A percentile compares a stretch with the other conserved stretches of the same genome.
Evolutionary conservation across 345 rosid genomes (phyloP).

Genomic region (Psidium friedrichsthalianum): DNA sequence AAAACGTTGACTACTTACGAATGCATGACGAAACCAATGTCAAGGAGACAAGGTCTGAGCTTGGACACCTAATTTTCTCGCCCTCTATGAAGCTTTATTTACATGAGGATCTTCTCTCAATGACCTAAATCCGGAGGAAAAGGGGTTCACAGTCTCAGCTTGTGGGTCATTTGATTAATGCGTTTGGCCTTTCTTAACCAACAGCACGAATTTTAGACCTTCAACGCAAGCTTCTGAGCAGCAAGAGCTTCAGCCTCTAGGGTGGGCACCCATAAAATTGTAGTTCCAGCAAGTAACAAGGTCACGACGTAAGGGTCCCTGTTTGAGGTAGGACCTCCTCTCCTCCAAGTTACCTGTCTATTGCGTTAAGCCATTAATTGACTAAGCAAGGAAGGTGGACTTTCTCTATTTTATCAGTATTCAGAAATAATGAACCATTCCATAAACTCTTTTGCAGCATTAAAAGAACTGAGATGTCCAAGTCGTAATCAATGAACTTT

Average conservation of each 20-base stretch:
- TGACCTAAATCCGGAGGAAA: too few relatives aligned
- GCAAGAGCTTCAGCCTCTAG: slow-evolving; percentile 83
- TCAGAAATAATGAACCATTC: background rate
- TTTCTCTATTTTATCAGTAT: background rate
- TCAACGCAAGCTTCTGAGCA: slow-evolving; percentile 62
- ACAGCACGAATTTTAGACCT: slow-evolving; percentile 22
- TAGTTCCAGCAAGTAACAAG: slow-evolving; percentile 57
- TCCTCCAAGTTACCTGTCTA: slow-evolving; percentile 79
- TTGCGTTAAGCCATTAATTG: background rate
- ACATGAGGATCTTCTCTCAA: too few relatives aligned
- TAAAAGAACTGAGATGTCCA: background rate
- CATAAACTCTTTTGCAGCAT: background rate
- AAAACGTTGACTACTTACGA: background rate
- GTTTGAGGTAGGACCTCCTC: slow-evolving; percentile 72
- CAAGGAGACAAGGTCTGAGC: too few relatives aligned
- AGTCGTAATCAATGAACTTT: rapidly evolving
- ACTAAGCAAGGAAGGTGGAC: background rate
- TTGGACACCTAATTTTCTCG: too few relatives aligned
- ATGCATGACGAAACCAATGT: too few relatives aligned
- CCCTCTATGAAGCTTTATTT: too few relatives aligned
- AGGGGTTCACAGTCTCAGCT: too few relatives aligned
- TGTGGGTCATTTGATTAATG: background rate
- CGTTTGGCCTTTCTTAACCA: background rate
- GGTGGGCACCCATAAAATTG: slow-evolving; percentile 72
- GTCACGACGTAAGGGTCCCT: slow-evolving; percentile 91